Conservation (phyloP, 2,329 filamentous ascomycete species). For the Corynespora cassiicola region DNA sequence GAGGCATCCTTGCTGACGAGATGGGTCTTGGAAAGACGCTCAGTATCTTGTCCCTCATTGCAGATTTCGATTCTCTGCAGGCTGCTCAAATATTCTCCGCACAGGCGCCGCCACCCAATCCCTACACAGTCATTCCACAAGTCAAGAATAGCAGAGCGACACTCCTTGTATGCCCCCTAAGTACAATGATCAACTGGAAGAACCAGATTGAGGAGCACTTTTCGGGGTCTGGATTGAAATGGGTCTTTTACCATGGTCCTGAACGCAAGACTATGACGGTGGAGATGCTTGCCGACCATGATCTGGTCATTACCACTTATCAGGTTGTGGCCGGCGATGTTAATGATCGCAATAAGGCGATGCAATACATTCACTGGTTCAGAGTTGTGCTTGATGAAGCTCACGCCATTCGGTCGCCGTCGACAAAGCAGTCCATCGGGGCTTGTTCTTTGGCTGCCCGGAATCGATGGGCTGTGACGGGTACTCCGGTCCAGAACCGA, state of each 20-base stretch:
- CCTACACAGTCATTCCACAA: constrained; percentile 23
- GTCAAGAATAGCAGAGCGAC: constrained; percentile 77
- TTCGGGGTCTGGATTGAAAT: constrained; percentile 65
- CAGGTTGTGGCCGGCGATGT: constrained; percentile 85
- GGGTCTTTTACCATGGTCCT: constrained; percentile 86
- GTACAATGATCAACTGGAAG: constrained; percentile 93
- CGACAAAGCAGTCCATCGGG: constrained; percentile 81
- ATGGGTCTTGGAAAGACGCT: constrained; percentile 65
- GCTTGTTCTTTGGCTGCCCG: constrained; percentile 80
- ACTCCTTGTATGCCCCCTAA: constrained; percentile 85
- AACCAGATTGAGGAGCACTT: constrained; percentile 88
- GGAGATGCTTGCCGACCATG: constrained; percentile 72
- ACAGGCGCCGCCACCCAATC: constrained; percentile 52
- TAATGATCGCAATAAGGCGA: constrained; percentile 63
- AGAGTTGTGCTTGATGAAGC: constrained; percentile 94
- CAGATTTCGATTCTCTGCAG: constrained; percentile 62
- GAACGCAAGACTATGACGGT: constrained; percentile 69
- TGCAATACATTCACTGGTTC: constrained; percentile 87
- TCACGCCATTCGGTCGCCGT: constrained; percentile 88
- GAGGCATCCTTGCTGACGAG: constrained; percentile 58
- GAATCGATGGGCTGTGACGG: constrained; percentile 95
- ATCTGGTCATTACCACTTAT: constrained; percentile 92
- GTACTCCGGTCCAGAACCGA: constrained; percentile 93
- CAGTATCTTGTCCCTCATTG: constrained; percentile 81
- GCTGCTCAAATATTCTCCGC: constrained; percentile 69